A percentile compares a stretch with the other conserved stretches of the same genome.
phyloP scores from a whole-genome alignment of 345 rosid species.

The Laguncularia racemosa region DNA sequence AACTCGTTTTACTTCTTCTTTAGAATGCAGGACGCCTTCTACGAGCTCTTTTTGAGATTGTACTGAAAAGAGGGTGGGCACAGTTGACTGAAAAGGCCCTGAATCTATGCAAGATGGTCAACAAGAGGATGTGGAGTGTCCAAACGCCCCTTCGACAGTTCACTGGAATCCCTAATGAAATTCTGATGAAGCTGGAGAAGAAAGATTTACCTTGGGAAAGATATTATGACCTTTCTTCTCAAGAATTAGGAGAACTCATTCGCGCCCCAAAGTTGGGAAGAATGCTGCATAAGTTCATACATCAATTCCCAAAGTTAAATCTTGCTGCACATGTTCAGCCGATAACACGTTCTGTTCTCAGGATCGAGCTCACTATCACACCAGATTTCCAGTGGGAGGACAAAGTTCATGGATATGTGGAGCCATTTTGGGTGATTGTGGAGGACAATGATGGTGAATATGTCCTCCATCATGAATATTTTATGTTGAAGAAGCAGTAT shows the following conservation, averaged over 20 bases:
- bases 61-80: conserved; percentile 92
- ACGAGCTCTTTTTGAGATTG: conserved; percentile 91
- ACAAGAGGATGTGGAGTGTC: conserved; percentile 95
- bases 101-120: conserved; percentile 88
- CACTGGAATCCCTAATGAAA: conserved; percentile 69
- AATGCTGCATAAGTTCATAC: conserved; percentile 76
- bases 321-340: conserved; percentile 91
- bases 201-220: conserved; percentile 98
- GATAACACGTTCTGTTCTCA: conserved; percentile 73
- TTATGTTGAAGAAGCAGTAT: conserved; percentile 85
- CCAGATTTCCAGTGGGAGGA: conserved; percentile 97
- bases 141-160: conserved; percentile 94
- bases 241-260: conserved; percentile 91
- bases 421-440: conserved; percentile 93
- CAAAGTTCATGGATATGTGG: conserved; percentile 84
- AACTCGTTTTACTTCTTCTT: conserved; percentile 4
- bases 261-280: conserved; percentile 85
- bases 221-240: conserved; percentile 82
- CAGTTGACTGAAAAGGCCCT: conserved; percentile 89
- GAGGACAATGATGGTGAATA: conserved; percentile 95
- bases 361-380: conserved; percentile 86
- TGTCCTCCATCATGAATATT: conserved; percentile 91
- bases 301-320: conserved; percentile 78
- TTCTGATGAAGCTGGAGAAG: conserved; percentile 85
- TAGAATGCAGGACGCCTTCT: conserved; percentile 93